These are phyloP conservation scores for Corylus heterophylla DNA, from an alignment of 306 rosid species.

Conservation along the genomic window DNA sequence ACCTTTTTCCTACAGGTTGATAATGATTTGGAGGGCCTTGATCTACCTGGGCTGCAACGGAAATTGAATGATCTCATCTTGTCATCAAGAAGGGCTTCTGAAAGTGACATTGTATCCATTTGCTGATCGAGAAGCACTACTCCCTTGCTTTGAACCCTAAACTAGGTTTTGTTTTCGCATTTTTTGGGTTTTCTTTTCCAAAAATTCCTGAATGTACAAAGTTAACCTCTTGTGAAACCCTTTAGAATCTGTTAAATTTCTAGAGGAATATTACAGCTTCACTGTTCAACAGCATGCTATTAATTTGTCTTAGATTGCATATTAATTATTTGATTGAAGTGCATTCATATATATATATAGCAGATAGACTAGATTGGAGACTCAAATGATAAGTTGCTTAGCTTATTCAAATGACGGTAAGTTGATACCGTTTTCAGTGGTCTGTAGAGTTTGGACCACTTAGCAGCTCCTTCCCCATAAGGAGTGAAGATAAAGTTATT, in stretches of 20 bases:
- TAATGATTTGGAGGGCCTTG: conserved; percentile 21
- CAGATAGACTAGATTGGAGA: neutral
- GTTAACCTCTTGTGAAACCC: neutral
- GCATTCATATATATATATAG: neutral
- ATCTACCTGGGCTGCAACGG: conserved; percentile 32
- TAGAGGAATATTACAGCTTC: neutral
- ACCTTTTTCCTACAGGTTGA: conserved; percentile 25
- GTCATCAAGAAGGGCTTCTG: neutral
- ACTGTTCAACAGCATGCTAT: neutral
- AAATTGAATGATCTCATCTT: conserved; percentile 21
- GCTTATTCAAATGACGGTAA: too few species aligned
- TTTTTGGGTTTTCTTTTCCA: neutral
- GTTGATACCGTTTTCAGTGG: too few species aligned
- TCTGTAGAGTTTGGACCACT: too few species aligned
- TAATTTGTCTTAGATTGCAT: neutral
- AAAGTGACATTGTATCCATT: neutral
- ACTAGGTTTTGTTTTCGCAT: neutral
- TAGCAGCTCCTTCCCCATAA: too few species aligned
- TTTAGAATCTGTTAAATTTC: neutral
- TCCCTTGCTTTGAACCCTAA: neutral
- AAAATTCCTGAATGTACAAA: neutral
- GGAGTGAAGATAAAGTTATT: too few species aligned
- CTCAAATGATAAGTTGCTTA: too few species aligned
- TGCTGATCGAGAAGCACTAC: neutral
- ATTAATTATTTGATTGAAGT: neutral